Evolutionary conservation across 441 rosid genomes (phyloP), one percentile per base, ranked within the genome.

Genomic region (Brassica hybrid): DNA sequence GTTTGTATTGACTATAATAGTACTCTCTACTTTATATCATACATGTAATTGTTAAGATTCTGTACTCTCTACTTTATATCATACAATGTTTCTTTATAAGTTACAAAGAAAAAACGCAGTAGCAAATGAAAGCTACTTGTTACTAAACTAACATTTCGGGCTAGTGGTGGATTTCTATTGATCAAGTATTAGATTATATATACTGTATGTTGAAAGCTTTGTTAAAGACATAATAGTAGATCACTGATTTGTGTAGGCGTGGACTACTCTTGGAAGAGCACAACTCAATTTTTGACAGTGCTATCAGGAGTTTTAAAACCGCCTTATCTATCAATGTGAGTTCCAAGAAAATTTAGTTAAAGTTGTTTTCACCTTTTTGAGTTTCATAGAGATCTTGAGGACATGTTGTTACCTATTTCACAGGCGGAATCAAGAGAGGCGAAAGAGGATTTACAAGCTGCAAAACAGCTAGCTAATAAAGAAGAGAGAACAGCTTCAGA

Each of bases 191-290:
- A 19, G 21, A 19, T 19, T 19, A 19, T 19, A 19, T 19, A 19
- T 19, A 19, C 21, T 19, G 21, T 19, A 19, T 13, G 19, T 62
- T 70, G n/a, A 61, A 14, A 34, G 65, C 65, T 62, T 50, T 43
- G 10, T 19, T 19, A 19, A 19, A 19, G 21, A 19, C 21, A 19
- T 19, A 19, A 19, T 19, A 19, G 21, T 19, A 19, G 21, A 19
- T 19, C 21, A 19, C 21, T 19, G 21, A 19, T 19, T 19, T 32
- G 63, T 76, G 69, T 79, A 92, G 98, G 95, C 92, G 17, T 90
- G 98, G 97, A 50, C 88, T 79, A 90, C 98, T 52, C 96, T 92
- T 66, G 97, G 96, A 80, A 89, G 98, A 82, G 89, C 98, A 45
- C 97, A 94, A 72, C 83, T 94, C 25, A 94, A 94, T 85, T 94